These are phyloP conservation scores for Dentipellis sp. DNA, from an alignment of 768 basidiomycete species.

Conservation along the genomic window DNA sequence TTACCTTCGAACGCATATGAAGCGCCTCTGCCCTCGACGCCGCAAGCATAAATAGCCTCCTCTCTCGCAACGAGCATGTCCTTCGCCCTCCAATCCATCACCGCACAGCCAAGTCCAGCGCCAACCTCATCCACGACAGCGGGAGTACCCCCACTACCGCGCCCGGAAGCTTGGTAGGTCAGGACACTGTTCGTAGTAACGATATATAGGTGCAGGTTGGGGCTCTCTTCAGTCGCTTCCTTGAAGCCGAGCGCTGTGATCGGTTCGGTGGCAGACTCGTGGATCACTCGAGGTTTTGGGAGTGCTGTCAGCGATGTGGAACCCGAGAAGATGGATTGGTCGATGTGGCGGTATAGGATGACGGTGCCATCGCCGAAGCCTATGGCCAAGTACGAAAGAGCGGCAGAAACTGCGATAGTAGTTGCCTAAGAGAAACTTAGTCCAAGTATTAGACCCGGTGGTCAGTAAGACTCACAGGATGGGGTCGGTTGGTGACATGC, in stretches of 20 bases:
- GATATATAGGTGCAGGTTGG: slow-evolving; percentile 60
- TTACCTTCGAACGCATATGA: slow-evolving; percentile 91
- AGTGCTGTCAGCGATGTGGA: slow-evolving; percentile 60
- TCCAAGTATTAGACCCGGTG: slow-evolving; percentile 1
- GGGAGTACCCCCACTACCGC: slow-evolving; percentile 56
- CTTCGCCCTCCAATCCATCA: slow-evolving; percentile 62
- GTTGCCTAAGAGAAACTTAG: slow-evolving; percentile 25
- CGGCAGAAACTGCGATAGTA: slow-evolving; percentile 67
- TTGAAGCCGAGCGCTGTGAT: slow-evolving; percentile 90
- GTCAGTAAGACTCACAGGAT: slow-evolving; percentile 43
- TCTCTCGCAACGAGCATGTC: slow-evolving; percentile 83
- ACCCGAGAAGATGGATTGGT: slow-evolving; percentile 72
- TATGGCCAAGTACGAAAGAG: slow-evolving; percentile 78
- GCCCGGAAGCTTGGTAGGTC: slow-evolving; percentile 64
- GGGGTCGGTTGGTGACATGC: slow-evolving; percentile 67
- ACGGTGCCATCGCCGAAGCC: slow-evolving; percentile 95
- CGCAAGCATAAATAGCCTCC: slow-evolving; percentile 86
- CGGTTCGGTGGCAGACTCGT: slow-evolving; percentile 80
- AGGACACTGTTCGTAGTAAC: slow-evolving; percentile 83
- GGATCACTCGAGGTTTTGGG: slow-evolving; percentile 80
- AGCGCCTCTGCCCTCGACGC: slow-evolving; percentile 69
- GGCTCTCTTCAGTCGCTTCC: slow-evolving; percentile 36
- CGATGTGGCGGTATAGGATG: slow-evolving; percentile 81
- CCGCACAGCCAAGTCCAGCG: slow-evolving; percentile 73
- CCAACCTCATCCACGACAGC: slow-evolving; percentile 82